Conservation (phyloP, 306 rosid species). For the Glycine tomentella region DNA sequence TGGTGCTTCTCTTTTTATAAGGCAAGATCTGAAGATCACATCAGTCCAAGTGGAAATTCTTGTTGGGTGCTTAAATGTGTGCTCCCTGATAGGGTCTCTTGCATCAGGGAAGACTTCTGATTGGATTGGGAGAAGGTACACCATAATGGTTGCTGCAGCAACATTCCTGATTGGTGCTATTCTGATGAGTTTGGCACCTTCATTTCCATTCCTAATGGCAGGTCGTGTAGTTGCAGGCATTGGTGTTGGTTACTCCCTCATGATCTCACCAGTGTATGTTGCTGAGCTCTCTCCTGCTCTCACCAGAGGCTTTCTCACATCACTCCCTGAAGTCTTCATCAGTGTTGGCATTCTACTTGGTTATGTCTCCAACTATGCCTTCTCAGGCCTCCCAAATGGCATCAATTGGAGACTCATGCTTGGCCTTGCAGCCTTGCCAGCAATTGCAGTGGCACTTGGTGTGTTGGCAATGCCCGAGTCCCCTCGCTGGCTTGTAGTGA, state of each 20-base stretch:
- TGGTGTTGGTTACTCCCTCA: slow-evolving; percentile 84
- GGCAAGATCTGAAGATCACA: slow-evolving; percentile 63
- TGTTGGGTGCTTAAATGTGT: slow-evolving; percentile 73
- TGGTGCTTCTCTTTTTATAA: slow-evolving; percentile 76
- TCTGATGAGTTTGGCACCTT: slow-evolving; percentile 81
- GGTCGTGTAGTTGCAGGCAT: slow-evolving; percentile 80
- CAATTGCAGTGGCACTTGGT: slow-evolving; percentile 61
- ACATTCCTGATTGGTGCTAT: slow-evolving; percentile 77
- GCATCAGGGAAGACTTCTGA: slow-evolving; percentile 81
- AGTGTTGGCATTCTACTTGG: slow-evolving; percentile 73
- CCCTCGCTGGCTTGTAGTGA: slow-evolving; percentile 78
- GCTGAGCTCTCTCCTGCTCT: slow-evolving; percentile 83
- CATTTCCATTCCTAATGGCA: slow-evolving; percentile 60
- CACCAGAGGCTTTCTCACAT: slow-evolving; percentile 75
- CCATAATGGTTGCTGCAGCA: slow-evolving; percentile 66
- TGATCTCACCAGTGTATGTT: slow-evolving; percentile 75
- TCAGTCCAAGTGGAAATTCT: slow-evolving; percentile 73
- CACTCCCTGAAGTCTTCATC: slow-evolving; percentile 85
- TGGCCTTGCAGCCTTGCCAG: slow-evolving; percentile 68
- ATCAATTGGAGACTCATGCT: slow-evolving; percentile 83
- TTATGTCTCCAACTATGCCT: slow-evolving; percentile 69
- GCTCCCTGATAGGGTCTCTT: slow-evolving; percentile 77
- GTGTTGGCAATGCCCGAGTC: slow-evolving; percentile 84
- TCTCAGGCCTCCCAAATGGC: slow-evolving; percentile 56
- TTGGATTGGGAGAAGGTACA: slow-evolving; percentile 75